A percentile compares a stretch with the other conserved stretches of the same genome.
These are phyloP conservation scores for Annulohypoxylon stygium DNA, from an alignment of 495 filamentous ascomycete species.

Conservation along the genomic window DNA sequence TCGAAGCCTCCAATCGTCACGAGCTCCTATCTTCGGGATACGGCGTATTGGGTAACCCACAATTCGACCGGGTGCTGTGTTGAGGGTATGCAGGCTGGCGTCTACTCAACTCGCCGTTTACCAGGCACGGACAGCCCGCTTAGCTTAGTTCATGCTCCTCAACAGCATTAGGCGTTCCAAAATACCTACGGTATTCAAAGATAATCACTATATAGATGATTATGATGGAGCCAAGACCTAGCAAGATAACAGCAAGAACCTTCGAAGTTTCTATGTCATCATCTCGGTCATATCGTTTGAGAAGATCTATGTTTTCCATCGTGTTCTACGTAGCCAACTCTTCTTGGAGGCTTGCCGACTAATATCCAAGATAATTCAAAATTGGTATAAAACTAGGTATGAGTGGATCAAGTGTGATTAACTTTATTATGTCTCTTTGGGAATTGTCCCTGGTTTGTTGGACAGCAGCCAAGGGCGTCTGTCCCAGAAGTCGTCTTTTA, in stretches of 20 bases:
- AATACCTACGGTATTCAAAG: background rate
- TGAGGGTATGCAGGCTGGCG: background rate
- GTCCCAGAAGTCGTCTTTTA: slow-evolving; percentile 94
- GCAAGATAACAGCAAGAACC: background rate
- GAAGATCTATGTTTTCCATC: background rate
- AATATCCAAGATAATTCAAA: background rate
- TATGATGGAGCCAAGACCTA: background rate
- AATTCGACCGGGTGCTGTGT: background rate
- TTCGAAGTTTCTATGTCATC: background rate
- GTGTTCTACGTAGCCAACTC: background rate
- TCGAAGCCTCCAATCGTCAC: too few species aligned
- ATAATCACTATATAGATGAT: background rate
- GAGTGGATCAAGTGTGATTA: slow-evolving; percentile 1
- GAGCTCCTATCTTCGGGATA: background rate
- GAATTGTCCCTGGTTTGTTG: slow-evolving; percentile 76
- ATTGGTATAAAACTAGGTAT: background rate
- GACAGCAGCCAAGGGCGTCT: slow-evolving; percentile 86
- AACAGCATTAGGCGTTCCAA: background rate
- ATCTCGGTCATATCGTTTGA: background rate
- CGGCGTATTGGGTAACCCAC: background rate
- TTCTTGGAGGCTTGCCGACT: background rate
- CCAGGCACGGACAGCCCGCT: background rate
- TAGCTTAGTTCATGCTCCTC: slow-evolving; percentile 23
- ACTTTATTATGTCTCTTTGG: slow-evolving; percentile 61
- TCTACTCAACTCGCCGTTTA: background rate